Conservation (phyloP, 2,329 filamentous ascomycete species). For the Monilinia aucupariae region DNA sequence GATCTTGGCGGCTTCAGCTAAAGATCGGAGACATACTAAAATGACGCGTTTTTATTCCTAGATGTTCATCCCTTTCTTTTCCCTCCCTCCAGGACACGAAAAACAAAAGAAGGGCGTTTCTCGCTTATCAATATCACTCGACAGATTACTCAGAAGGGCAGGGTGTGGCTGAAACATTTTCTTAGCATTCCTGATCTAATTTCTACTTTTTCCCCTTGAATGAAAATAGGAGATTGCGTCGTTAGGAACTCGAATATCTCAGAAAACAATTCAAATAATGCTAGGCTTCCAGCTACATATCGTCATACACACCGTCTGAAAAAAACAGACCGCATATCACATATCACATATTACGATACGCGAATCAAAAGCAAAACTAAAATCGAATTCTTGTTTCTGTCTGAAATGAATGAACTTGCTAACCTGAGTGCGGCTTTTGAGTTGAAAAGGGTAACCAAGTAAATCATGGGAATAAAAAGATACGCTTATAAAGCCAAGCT, state of each 20-base stretch:
- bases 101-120: background rate
- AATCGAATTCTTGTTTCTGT: background rate
- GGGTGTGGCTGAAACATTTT: background rate
- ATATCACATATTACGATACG: background rate
- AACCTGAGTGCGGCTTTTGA: background rate
- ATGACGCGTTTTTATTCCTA: background rate
- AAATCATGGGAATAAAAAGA: background rate
- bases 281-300: background rate
- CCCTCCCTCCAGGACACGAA: background rate
- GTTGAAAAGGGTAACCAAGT: background rate
- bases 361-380: background rate
- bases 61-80: background rate
- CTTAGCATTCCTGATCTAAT: background rate
- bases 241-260: background rate
- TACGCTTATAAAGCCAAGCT: background rate
- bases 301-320: background rate
- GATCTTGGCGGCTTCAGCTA: slow-evolving; percentile 1
- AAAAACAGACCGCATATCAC: background rate
- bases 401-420: background rate
- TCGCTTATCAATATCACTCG: background rate
- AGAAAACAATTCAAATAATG: background rate
- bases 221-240: background rate
- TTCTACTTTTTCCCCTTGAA: background rate
- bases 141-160: background rate
- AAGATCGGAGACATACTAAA: background rate